These are phyloP conservation scores for Flaveria robusta DNA, from an alignment of 129 eudicot species.

Conservation along the genomic window DNA sequence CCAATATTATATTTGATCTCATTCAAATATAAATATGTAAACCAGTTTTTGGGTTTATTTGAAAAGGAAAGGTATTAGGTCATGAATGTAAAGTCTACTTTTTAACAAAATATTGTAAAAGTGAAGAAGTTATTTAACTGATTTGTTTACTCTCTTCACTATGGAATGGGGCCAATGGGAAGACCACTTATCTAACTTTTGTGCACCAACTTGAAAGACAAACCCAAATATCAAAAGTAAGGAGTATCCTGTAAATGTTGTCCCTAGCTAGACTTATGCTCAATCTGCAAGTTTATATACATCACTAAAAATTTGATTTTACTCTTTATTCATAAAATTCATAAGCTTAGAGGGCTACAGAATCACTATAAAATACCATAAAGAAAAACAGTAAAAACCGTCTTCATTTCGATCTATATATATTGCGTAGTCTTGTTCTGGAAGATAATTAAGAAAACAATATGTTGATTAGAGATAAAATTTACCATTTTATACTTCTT, in stretches of 20 bases:
- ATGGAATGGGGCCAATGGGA: constrained; percentile 53
- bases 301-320: neutral
- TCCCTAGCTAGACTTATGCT: neutral
- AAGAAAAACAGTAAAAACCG: neutral
- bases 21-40: constrained; percentile 30
- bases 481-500: too few species aligned
- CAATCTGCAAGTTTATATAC: neutral
- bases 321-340: neutral
- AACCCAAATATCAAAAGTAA: constrained; percentile 47
- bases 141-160: constrained; percentile 31
- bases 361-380: too few species aligned
- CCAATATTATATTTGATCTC: constrained; percentile 36
- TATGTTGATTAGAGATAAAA: neutral
- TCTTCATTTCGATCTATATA: neutral
- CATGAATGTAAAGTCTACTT: constrained; percentile 43
- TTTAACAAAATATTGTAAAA: constrained; percentile 16
- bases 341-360: neutral
- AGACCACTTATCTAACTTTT: constrained; percentile 52
- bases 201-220: constrained; percentile 56
- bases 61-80: constrained; percentile 40
- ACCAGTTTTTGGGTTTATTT: constrained; percentile 7
- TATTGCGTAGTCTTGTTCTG: neutral
- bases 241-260: neutral
- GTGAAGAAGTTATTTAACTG: constrained; percentile 30
- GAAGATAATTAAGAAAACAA: neutral